Evolutionary conservation across 148 eudicot species (phyloP), one percentile per base, ranked within the genome.

Genomic region (Hydrangea macrophylla): DNA sequence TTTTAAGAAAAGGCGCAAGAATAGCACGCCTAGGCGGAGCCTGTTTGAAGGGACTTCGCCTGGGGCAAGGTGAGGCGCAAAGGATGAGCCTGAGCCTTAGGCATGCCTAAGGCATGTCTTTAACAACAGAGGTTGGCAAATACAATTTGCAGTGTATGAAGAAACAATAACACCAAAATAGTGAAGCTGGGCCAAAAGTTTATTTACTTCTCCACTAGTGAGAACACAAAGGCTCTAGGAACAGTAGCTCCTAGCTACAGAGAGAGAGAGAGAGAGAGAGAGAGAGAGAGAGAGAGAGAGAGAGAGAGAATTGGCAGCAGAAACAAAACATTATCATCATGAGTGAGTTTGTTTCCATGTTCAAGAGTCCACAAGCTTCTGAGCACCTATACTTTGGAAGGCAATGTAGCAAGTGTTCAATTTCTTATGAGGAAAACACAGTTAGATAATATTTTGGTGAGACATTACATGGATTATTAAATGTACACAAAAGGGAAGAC

Each of bases 271-370:
- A 35, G 8, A 3, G 39, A 3, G 2, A 15, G 4, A 42, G 4
- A 42, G 48, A 42, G 48, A 42, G 48, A 42, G 53, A 48, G 53
- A 48, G 51, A 12, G 53, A 48, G 53, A 48, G 53, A 48, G 53
- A 48, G 53, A 15, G 20, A 15, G 53, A 48, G 53, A 15, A 7
- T 5, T 48, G 53, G 48, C 48, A 42, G 48, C 48, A 42, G n/a
- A 42, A 42, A 42, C 48, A 42, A 11, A 5, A 42, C 48, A 42
- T 18, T 1, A 9, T 11, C 18, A 42, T 42, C 48, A 42, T 42
- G 17, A 11, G 17, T 42, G 18, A 18, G 48, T 11, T 42, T 42
- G 17, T 42, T n/a, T 42, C 18, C 48, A 42, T 12, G 48, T 42
- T 42, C 17, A 42, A 42, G 48, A 42, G 11, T 42, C 48, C 48